Conservation (phyloP, 306 rosid species). For the Trichosanthes truncata region DNA sequence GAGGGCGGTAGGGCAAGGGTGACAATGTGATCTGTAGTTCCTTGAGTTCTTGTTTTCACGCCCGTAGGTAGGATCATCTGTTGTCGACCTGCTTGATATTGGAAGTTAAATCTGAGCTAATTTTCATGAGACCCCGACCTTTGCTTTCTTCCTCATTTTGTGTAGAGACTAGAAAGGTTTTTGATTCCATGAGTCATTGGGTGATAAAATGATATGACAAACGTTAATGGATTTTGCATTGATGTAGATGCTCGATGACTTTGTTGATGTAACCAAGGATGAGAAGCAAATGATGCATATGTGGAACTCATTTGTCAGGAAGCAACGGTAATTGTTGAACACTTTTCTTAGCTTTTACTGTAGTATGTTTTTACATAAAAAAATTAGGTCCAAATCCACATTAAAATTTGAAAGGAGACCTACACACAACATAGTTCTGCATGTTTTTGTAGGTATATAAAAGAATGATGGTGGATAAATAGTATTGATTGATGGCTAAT, state of each 20-base stretch:
- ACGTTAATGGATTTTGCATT: background rate
- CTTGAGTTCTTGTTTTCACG: background rate
- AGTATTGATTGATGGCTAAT: background rate
- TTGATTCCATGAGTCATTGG: slow-evolving; percentile 2
- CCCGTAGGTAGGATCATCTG: background rate
- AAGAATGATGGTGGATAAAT: background rate
- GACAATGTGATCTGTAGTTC: background rate
- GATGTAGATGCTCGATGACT: slow-evolving; percentile 66
- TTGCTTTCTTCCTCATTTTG: background rate
- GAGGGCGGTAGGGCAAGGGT: background rate
- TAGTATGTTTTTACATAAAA: background rate
- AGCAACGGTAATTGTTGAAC: slow-evolving; percentile 42
- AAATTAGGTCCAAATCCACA: background rate
- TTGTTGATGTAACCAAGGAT: slow-evolving; percentile 36
- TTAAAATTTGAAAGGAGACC: background rate
- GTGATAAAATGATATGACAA: background rate
- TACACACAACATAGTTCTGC: background rate
- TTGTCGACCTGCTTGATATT: background rate
- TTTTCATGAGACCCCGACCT: background rate
- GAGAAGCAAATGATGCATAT: slow-evolving; percentile 59
- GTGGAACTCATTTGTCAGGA: slow-evolving; percentile 72
- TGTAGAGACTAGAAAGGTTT: background rate
- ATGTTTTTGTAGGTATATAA: background rate
- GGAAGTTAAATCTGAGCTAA: background rate
- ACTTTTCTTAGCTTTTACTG: slow-evolving; percentile 5